phyloP scores from a whole-genome alignment of 2,329 filamentous ascomycete genomes.

The Nannizziopsis arthrosporioides region DNA sequence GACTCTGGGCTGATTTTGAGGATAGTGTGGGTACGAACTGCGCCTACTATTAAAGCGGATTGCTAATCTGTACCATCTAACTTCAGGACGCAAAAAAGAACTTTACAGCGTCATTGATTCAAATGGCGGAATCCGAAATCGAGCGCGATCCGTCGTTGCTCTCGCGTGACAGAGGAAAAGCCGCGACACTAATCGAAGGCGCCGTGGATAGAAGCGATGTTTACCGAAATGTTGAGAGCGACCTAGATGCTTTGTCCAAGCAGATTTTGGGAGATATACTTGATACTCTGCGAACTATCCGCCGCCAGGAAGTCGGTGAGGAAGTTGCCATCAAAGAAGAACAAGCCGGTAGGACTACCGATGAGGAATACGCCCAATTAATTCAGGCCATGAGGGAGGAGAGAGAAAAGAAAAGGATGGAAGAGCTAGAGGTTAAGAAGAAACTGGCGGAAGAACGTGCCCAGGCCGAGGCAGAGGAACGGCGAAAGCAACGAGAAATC shows the following conservation, averaged over 20 bases:
- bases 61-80: neutral
- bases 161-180: constrained; percentile 50
- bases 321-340: constrained; percentile 45
- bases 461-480: constrained; percentile 33
- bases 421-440: constrained; percentile 38
- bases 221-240: constrained; percentile 46
- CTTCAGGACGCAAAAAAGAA: constrained; percentile 41
- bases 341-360: constrained; percentile 45
- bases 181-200: constrained; percentile 52
- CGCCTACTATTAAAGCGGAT: neutral
- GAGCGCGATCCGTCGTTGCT: constrained; percentile 51
- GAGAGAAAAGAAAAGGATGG: constrained; percentile 40
- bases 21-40: constrained; percentile 36
- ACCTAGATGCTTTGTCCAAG: constrained; percentile 44
- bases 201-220: constrained; percentile 52
- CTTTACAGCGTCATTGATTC: constrained; percentile 42
- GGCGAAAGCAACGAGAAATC: constrained; percentile 33
- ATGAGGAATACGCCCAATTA: constrained; percentile 48
- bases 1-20: constrained; percentile 48
- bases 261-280: constrained; percentile 45
- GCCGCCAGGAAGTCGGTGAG: constrained; percentile 47
- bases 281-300: constrained; percentile 44
- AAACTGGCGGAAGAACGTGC: constrained; percentile 42
- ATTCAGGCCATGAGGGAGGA: constrained; percentile 42
- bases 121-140: constrained; percentile 49